Percentiles rank a stretch among this genome's conserved stretches.
phyloP scores from a whole-genome alignment of 768 basidiomycete genomes.

The Macrocybe gigantea region DNA sequence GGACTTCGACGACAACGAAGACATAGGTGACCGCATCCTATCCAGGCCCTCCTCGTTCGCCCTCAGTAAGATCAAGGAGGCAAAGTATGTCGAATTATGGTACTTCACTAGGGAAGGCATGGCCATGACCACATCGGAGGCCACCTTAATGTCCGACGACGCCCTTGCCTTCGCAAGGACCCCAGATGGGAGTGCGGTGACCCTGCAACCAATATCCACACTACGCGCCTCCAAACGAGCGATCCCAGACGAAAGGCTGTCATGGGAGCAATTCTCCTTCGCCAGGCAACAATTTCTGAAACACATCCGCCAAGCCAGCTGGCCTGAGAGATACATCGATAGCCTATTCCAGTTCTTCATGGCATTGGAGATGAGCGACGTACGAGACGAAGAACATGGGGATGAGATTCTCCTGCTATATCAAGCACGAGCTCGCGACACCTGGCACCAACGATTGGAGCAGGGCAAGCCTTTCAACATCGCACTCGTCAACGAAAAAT shows the following conservation, averaged over 20 bases:
- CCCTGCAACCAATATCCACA: background rate
- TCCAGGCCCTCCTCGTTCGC: background rate
- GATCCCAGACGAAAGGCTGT: conserved; percentile 2
- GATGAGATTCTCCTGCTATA: conserved; percentile 1
- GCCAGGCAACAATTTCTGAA: conserved; percentile 2
- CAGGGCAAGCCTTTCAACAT: background rate
- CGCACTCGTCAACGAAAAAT: background rate
- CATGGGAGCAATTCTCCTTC: conserved; percentile 7
- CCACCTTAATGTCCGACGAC: background rate
- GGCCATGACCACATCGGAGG: background rate
- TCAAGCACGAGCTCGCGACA: background rate
- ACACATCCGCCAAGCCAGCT: background rate
- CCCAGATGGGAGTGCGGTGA: background rate
- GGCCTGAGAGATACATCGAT: background rate
- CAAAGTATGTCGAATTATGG: background rate
- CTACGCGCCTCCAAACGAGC: conserved; percentile 6
- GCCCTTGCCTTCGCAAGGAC: background rate
- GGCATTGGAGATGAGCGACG: background rate
- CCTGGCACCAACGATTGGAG: conserved; percentile 3
- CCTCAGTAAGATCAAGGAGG: background rate
- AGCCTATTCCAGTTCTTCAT: background rate
- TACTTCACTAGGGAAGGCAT: background rate
- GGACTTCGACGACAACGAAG: too few relatives aligned
- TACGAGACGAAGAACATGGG: background rate
- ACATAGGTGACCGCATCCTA: too few relatives aligned